Evolutionary conservation across 305 asterid genomes (phyloP), one percentile per base, ranked within the genome.

Genomic region (Fraxinus platypoda): DNA sequence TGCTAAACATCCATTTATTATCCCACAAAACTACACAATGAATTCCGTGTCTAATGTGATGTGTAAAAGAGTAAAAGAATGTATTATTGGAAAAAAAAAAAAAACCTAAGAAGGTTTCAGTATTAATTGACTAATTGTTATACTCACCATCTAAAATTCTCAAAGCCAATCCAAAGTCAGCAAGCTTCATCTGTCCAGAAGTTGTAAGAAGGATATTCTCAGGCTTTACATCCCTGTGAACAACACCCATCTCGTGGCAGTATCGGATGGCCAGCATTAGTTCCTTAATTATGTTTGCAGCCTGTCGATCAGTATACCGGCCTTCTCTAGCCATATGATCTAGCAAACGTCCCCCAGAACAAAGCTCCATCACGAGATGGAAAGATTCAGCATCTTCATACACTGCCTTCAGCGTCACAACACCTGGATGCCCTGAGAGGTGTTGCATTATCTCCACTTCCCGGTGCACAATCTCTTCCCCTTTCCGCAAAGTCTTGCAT

Each of bases 371-470:
- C 72, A 94, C 96, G 2, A 94, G 89, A 91, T 89, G 90, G 82
- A 94, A 94, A 62, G 90, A 90, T 71, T 94, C 96, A 70, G 84
- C 79, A 85, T 94, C 97, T 84, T 92, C 97, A 83, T 92, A 94
- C 43, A 94, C 98, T 1, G 98, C 92, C 84, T 91, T 91, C 79
- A 94, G 78, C 2, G 96, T 90, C 86, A 94, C 98, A 35, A 94
- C 90, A 59, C 98, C 95, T 0, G 90, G 97, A 85, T 94, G 94
- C 75, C 98, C 98, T 3, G 98, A 94, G 4, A 94, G 91, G 83
- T 94, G 98, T 88, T 94, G 98, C 98, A 94, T 94, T 86, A 94
- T 94, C 90, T 94, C 98, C 82, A 94, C 97, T 83, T 94, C 98
- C 21, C 98, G 88, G 74, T 94, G 98, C 31, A 94, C 97, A 86